A percentile compares a stretch with the other conserved stretches of the same genome.
Conservation (phyloP, 23 red algal genomes). For the Gracilaria gracilis region DNA sequence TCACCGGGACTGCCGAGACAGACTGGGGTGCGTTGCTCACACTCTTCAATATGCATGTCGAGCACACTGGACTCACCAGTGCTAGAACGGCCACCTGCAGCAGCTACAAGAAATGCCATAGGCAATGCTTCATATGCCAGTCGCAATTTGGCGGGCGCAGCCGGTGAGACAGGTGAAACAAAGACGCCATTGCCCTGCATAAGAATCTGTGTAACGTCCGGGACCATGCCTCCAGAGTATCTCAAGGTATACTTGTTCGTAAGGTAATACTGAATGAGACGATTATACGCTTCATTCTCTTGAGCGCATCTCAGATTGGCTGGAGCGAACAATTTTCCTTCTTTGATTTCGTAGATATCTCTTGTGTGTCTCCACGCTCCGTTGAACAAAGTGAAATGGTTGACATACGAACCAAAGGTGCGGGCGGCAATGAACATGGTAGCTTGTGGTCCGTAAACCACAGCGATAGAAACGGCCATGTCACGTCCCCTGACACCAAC, state of each 20-base stretch:
- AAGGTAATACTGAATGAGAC: constrained; percentile 76
- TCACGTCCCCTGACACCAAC: constrained; percentile 66
- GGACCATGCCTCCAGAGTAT: constrained; percentile 93
- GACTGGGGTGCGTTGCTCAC: constrained; percentile 78
- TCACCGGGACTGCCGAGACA: constrained; percentile 77
- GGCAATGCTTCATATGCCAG: constrained; percentile 89
- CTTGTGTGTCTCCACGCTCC: constrained; percentile 30
- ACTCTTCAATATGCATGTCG: constrained; percentile 54
- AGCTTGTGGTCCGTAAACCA: constrained; percentile 88
- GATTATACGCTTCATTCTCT: constrained; percentile 62
- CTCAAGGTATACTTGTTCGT: constrained; percentile 77
- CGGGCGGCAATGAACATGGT: constrained; percentile 67
- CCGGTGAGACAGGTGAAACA: constrained; percentile 68
- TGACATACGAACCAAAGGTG: neutral
- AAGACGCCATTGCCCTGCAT: constrained; percentile 83
- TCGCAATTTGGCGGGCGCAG: constrained; percentile 84
- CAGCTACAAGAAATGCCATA: constrained; percentile 83
- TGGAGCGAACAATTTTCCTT: constrained; percentile 88
- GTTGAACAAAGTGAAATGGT: constrained; percentile 1
- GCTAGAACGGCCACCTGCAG: constrained; percentile 67
- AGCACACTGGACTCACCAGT: constrained; percentile 71
- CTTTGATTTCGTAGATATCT: constrained; percentile 19
- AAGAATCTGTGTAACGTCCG: constrained; percentile 88
- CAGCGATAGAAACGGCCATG: constrained; percentile 52
- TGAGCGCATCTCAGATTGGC: constrained; percentile 84